A percentile compares a stretch with the other conserved stretches of the same genome.
Conservation (phyloP, 129 eudicot species). For the Erigeron canadensis region DNA sequence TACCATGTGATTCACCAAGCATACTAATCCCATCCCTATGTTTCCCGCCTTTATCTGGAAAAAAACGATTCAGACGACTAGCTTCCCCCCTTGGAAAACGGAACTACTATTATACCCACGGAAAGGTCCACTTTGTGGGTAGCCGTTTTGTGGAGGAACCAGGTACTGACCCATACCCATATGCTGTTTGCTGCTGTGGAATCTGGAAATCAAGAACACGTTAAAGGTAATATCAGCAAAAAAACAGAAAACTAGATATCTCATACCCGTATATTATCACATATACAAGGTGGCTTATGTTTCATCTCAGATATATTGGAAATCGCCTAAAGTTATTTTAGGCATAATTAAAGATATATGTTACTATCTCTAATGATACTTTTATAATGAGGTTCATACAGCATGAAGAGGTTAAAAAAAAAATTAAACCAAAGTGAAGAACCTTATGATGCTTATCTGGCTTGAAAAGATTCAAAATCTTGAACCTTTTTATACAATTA, state of each 20-base stretch:
- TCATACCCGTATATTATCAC: neutral
- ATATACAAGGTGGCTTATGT: neutral
- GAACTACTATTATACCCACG: slow-evolving; percentile 40
- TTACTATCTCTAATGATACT: no score
- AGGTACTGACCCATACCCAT: slow-evolving; percentile 53
- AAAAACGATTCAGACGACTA: slow-evolving; percentile 42
- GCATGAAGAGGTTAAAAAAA: no score
- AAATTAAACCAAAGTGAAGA: no score
- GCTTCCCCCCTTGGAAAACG: slow-evolving; percentile 50
- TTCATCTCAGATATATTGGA: no score
- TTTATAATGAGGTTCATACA: no score
- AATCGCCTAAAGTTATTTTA: no score
- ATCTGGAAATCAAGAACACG: slow-evolving; percentile 34
- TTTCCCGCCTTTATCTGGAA: slow-evolving; percentile 55
- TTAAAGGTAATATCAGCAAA: neutral
- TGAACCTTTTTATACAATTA: no score
- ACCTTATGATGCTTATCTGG: no score
- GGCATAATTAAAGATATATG: no score
- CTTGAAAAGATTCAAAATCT: no score
- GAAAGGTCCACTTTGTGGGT: slow-evolving; percentile 52
- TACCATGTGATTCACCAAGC: slow-evolving; percentile 48
- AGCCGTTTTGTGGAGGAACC: slow-evolving; percentile 57
- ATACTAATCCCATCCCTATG: slow-evolving; percentile 57
- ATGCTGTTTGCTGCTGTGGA: slow-evolving; percentile 57
- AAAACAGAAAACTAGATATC: neutral